Conservation (phyloP, 2,329 filamentous ascomycete species). For the Pestalotiopsis sp. region DNA sequence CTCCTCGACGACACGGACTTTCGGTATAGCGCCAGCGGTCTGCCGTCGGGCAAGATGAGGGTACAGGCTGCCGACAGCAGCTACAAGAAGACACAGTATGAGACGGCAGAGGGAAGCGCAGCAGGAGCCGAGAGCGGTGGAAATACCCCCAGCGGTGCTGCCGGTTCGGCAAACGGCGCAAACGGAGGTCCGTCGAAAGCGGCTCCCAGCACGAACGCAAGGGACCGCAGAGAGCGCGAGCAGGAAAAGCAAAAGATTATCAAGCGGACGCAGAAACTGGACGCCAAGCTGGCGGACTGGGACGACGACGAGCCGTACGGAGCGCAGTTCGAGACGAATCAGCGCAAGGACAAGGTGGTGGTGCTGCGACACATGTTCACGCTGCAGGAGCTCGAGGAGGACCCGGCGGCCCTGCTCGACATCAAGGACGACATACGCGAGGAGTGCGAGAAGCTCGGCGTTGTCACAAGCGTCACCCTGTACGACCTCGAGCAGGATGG, state of each 20-base stretch:
- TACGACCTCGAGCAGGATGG: conserved; percentile 86
- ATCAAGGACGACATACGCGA: conserved; percentile 94
- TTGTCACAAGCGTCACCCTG: conserved; percentile 86
- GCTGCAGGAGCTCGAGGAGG: conserved; percentile 78
- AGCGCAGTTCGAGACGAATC: conserved; percentile 44
- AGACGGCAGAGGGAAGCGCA: conserved; percentile 24
- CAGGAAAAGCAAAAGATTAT: conserved; percentile 88
- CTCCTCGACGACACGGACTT: conserved; percentile 83
- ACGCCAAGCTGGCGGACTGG: conserved; percentile 93
- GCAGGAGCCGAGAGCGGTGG: conserved; percentile 18
- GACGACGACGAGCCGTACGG: conserved; percentile 77
- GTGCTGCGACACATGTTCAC: conserved; percentile 95
- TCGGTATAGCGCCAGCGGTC: conserved; percentile 57
- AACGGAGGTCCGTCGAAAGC: conserved; percentile 29
- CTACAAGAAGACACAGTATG: conserved; percentile 85
- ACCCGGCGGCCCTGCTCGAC: conserved; percentile 78
- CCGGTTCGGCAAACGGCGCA: conserved; percentile 14
- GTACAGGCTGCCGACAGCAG: conserved; percentile 85
- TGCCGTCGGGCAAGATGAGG: conserved; percentile 65
- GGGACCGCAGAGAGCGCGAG: conserved; percentile 45
- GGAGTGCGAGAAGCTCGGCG: conserved; percentile 82
- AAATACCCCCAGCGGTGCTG: conserved; percentile 9
- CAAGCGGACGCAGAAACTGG: conserved; percentile 85
- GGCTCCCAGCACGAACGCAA: conserved; percentile 39
- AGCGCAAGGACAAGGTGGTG: conserved; percentile 75